Evolutionary conservation across 495 filamentous ascomycete genomes (phyloP).

Genomic region (Penicillium crystallinum): DNA sequence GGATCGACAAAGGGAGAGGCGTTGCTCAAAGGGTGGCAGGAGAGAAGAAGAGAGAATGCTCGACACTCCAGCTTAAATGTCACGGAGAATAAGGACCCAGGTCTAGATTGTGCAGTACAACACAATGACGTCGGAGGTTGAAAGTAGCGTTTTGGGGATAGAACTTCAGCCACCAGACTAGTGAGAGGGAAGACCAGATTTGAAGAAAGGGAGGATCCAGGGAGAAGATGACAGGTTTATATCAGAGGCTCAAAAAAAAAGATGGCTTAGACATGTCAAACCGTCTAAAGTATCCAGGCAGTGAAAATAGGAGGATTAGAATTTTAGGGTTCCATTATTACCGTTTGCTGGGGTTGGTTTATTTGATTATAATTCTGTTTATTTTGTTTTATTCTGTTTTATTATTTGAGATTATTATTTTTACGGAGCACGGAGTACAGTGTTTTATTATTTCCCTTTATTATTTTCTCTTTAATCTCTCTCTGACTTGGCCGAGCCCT

Average conservation of each 20-base stretch:
- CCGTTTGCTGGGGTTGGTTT: slow-evolving; percentile 21
- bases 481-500: slow-evolving; percentile 6
- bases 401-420: not conserved
- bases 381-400: not conserved
- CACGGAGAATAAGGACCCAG: slow-evolving; percentile 3
- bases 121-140: slow-evolving; percentile 9
- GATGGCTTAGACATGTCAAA: slow-evolving; percentile 12
- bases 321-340: slow-evolving; percentile 27
- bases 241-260: slow-evolving; percentile 22
- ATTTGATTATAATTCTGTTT: slow-evolving; percentile 1
- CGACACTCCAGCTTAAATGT: not conserved
- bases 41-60: not conserved
- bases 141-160: not conserved
- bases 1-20: not conserved
- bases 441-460: not conserved
- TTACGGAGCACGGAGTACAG: not conserved
- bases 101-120: slow-evolving; percentile 4
- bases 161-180: slow-evolving; percentile 4
- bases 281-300: not conserved
- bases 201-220: not conserved
- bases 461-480: slow-evolving; percentile 6
- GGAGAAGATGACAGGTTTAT: slow-evolving; percentile 17
- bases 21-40: not conserved
- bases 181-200: not conserved
- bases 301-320: slow-evolving; percentile 10